phyloP scores from a whole-genome alignment of 257 asterid genomes.

The Perilla frutescens region DNA sequence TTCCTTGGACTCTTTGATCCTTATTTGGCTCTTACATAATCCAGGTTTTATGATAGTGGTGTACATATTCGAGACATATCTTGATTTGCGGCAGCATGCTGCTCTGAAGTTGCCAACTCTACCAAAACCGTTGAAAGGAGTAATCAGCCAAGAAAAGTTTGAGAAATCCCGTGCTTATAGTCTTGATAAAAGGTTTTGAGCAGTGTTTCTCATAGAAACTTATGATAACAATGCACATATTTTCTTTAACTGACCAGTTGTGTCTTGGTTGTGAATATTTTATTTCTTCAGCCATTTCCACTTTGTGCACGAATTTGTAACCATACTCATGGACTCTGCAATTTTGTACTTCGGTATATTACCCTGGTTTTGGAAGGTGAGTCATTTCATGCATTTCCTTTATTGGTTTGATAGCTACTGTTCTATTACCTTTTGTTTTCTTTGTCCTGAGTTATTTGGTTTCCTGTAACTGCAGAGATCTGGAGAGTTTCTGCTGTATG shows the following conservation, averaged over 20 bases:
- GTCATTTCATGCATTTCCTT: slow-evolving; percentile 25
- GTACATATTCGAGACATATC: slow-evolving; percentile 84
- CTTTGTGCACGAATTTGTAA: slow-evolving; percentile 80
- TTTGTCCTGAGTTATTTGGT: slow-evolving; percentile 4
- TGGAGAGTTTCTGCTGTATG: slow-evolving; percentile 66
- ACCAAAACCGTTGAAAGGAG: slow-evolving; percentile 85
- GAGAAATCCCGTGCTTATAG: slow-evolving; percentile 95
- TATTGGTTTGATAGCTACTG: slow-evolving; percentile 26
- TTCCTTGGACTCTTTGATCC: neutral
- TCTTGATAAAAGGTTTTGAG: slow-evolving; percentile 87
- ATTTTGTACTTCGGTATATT: slow-evolving; percentile 76
- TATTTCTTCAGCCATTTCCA: slow-evolving; percentile 71
- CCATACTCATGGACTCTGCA: slow-evolving; percentile 81
- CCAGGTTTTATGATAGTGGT: slow-evolving; percentile 91
- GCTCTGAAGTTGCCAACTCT: slow-evolving; percentile 87
- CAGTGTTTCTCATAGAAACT: slow-evolving; percentile 14
- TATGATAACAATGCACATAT: slow-evolving; percentile 1
- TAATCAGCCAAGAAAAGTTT: slow-evolving; percentile 90
- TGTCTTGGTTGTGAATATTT: slow-evolving; percentile 31
- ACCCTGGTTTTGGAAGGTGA: slow-evolving; percentile 99
- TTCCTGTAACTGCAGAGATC: slow-evolving; percentile 61
- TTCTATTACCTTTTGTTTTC: slow-evolving; percentile 23
- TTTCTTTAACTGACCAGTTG: slow-evolving; percentile 24
- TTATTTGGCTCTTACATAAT: slow-evolving; percentile 29
- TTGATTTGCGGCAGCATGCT: slow-evolving; percentile 85